phyloP scores from a whole-genome alignment of 208 protist genomes.

The Crithidia thermophila region DNA sequence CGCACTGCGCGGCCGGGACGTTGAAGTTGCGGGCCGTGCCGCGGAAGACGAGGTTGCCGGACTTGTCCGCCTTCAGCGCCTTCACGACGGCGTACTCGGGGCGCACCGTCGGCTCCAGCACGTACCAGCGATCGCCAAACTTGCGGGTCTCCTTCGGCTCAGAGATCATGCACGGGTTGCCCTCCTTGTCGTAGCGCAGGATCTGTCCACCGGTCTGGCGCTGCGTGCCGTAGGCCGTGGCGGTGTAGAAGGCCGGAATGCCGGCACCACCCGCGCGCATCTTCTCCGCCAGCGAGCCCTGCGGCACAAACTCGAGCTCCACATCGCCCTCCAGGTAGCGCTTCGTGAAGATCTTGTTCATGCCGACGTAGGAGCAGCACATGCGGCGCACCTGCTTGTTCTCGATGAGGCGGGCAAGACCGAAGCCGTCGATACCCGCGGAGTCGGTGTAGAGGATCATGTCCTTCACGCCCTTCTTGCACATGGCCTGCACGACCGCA shows the following conservation, averaged over 20 bases:
- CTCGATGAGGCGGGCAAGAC: slow-evolving; percentile 95
- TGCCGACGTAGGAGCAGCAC: slow-evolving; percentile 96
- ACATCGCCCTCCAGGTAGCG: slow-evolving; percentile 96
- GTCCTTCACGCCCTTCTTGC: slow-evolving; percentile 85
- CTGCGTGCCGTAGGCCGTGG: slow-evolving; percentile 94
- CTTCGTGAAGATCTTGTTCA: slow-evolving; percentile 95
- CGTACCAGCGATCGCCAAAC: slow-evolving; percentile 92
- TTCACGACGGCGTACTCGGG: slow-evolving; percentile 95
- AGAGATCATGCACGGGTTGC: slow-evolving; percentile 67
- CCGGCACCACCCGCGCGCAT: slow-evolving; percentile 96
- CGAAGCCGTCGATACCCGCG: slow-evolving; percentile 95
- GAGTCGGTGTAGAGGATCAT: slow-evolving; percentile 96
- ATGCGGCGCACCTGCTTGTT: slow-evolving; percentile 85
- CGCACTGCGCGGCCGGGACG: slow-evolving; percentile 85
- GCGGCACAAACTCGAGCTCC: slow-evolving; percentile 96
- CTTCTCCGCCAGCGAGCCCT: slow-evolving; percentile 96
- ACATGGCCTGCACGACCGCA: slow-evolving; percentile 91
- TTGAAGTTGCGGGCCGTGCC: slow-evolving; percentile 97
- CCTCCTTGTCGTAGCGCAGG: slow-evolving; percentile 92
- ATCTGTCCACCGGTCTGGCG: slow-evolving; percentile 91
- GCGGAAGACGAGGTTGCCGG: slow-evolving; percentile 86
- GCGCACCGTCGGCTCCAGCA: slow-evolving; percentile 92
- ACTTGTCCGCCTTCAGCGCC: slow-evolving; percentile 94
- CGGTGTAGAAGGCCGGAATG: slow-evolving; percentile 98
- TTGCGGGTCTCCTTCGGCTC: slow-evolving; percentile 85